Base-by-base conservation (phyloP, 768 basidiomycete genomes). In the Cystofilobasidium ferigula region DNA sequence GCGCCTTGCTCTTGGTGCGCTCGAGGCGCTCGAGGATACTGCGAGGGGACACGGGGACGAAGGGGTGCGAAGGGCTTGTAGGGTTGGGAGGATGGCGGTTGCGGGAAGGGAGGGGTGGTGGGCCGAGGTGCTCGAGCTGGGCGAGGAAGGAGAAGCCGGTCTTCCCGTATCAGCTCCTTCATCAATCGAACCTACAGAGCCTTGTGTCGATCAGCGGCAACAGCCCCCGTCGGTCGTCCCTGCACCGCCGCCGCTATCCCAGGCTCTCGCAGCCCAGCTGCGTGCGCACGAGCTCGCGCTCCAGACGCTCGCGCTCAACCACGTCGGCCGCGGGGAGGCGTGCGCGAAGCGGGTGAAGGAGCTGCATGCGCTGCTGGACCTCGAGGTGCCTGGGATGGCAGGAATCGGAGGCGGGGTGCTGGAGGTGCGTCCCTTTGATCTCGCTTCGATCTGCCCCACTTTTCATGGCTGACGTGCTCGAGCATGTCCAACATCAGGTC, bases 331-430 rank as follows among this genome's bases (percentile, higher is more conserved):
- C 26, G 65, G 59, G 20, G 14, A 12, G 2, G 26, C 38, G 26
- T 32, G 43, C 26, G 59, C 48, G 28, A 40, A 32, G 18, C 59
- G 61, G 57, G 48, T 67, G 22, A 67, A 61, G 38, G 38, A 22
- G 16, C 51, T 67, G 32, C 65, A 67, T 56, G 59, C 53, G 0
- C 22, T 61, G 2, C 42, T 67, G 34, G 65, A 67, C 32, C 59
- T 54, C 45, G 59, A 38, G 10, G 42, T 22, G 4, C 40, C 54
- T 3, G 65, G 65, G 2, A 35, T 28, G 24, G 65, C 51, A 20
- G 65, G 65, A 0, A 9, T 61, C 9, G 65, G 65, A 1, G 65
- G 65, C 22, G 65, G 65, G 12, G n/a, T 59, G 34, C 54, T 58
- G 48, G 65, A 67, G 59, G 65, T 61, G 12, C 61, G 59, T 45